These are phyloP conservation scores for Alternaria postmessia DNA, from an alignment of 2,329 filamentous ascomycete species.

Conservation along the genomic window DNA sequence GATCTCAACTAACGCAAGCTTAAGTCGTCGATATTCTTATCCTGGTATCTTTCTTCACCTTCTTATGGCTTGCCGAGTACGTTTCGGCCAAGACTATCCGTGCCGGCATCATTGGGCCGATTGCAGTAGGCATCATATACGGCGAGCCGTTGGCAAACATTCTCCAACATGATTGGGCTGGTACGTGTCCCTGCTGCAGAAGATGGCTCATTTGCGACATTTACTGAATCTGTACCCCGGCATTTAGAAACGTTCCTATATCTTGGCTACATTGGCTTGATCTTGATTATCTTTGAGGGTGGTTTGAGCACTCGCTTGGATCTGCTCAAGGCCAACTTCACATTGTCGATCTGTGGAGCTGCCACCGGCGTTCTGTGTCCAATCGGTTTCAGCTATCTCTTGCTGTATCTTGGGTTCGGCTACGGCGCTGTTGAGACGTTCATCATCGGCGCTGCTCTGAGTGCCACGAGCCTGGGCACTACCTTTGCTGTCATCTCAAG, in stretches of 20 bases:
- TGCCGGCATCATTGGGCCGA: slow-evolving; percentile 21
- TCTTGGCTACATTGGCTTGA: slow-evolving; percentile 59
- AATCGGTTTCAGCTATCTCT: slow-evolving; percentile 45
- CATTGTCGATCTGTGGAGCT: slow-evolving; percentile 54
- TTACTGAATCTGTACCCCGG: slow-evolving; percentile 2
- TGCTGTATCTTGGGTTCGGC: slow-evolving; percentile 56
- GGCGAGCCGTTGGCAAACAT: slow-evolving; percentile 21
- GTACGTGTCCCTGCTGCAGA: neutral
- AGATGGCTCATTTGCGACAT: neutral
- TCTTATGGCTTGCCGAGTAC: slow-evolving; percentile 20
- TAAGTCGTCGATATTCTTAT: slow-evolving; percentile 19
- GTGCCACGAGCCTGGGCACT: slow-evolving; percentile 40
- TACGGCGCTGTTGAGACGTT: slow-evolving; percentile 46
- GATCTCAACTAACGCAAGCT: slow-evolving; percentile 1
- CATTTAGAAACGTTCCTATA: slow-evolving; percentile 48
- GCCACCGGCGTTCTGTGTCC: slow-evolving; percentile 57
- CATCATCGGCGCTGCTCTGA: slow-evolving; percentile 42
- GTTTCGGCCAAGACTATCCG: slow-evolving; percentile 18
- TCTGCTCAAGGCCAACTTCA: slow-evolving; percentile 56
- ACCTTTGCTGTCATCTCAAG: slow-evolving; percentile 47
- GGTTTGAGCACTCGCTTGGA: slow-evolving; percentile 58
- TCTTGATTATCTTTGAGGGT: slow-evolving; percentile 63
- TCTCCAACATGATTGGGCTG: slow-evolving; percentile 18
- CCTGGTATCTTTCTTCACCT: slow-evolving; percentile 22
- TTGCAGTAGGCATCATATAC: slow-evolving; percentile 18